phyloP scores from a whole-genome alignment of 1,284 basidiomycete species.

The Austroboletus niveus region DNA sequence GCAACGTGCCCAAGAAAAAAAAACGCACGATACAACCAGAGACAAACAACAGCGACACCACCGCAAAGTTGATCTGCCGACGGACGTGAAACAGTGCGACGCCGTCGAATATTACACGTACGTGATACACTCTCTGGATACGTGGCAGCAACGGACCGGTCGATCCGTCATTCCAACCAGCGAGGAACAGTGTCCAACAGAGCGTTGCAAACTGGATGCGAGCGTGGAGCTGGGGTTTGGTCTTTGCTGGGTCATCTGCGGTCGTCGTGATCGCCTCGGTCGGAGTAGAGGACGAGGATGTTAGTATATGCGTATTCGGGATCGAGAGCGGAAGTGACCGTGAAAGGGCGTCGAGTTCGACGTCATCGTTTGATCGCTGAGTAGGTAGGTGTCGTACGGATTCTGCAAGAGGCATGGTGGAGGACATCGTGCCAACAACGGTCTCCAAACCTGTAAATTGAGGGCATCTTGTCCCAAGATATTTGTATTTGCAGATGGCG shows the following conservation, averaged over 20 bases:
- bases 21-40: conserved; percentile 25
- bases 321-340: background rate
- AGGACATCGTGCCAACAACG: conserved; percentile 7
- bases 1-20: background rate
- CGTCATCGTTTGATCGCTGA: conserved; percentile 4
- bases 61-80: conserved; percentile 24
- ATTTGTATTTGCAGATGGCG: no score
- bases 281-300: background rate
- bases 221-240: conserved; percentile 21
- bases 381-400: conserved; percentile 3
- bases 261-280: background rate
- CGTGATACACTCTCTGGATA: conserved; percentile 31
- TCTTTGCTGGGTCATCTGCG: conserved; percentile 1
- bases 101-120: conserved; percentile 3
- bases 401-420: conserved; percentile 1
- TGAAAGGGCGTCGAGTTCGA: conserved; percentile 15
- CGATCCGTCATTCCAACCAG: conserved; percentile 35
- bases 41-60: conserved; percentile 34
- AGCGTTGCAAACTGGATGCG: conserved; percentile 28
- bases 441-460: no score
- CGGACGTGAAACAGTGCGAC: no score
- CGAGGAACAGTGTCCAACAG: conserved; percentile 32
- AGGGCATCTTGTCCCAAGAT: no score
- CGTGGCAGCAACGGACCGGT: conserved; percentile 34
- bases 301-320: background rate